These are phyloP conservation scores for Paramarasmius palmivorus DNA, from an alignment of 1,284 basidiomycete genomes.

Conservation along the genomic window DNA sequence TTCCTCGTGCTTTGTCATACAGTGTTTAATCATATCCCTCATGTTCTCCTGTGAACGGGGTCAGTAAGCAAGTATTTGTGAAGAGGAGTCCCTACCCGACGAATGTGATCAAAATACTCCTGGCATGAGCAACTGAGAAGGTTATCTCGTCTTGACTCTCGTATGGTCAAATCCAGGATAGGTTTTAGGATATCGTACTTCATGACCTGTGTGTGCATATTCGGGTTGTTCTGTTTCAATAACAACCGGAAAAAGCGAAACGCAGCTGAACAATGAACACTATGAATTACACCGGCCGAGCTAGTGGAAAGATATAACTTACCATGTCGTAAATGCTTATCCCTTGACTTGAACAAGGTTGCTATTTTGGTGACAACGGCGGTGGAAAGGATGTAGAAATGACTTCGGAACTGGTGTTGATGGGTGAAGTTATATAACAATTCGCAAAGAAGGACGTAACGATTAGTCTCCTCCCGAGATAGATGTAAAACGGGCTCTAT, in stretches of 20 bases:
- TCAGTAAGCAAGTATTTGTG: slow-evolving; percentile 4
- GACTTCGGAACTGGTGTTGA: slow-evolving; percentile 89
- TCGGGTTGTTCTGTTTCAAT: slow-evolving; percentile 84
- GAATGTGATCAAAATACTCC: slow-evolving; percentile 92
- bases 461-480: slow-evolving; percentile 72
- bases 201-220: slow-evolving; percentile 82
- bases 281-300: slow-evolving; percentile 8
- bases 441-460: slow-evolving; percentile 86
- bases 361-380: slow-evolving; percentile 74
- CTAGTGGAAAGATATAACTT: slow-evolving; percentile 25
- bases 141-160: slow-evolving; percentile 87
- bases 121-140: slow-evolving; percentile 92
- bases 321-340: slow-evolving; percentile 93
- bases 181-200: slow-evolving; percentile 86
- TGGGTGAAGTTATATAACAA: slow-evolving; percentile 86
- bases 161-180: slow-evolving; percentile 79
- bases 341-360: slow-evolving; percentile 77
- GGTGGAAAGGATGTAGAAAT: slow-evolving; percentile 86
- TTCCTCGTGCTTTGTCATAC: slow-evolving; percentile 78
- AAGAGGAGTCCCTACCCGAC: slow-evolving; percentile 56
- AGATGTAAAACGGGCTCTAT: slow-evolving; percentile 56
- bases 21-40: slow-evolving; percentile 81
- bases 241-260: slow-evolving; percentile 91
- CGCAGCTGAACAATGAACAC: slow-evolving; percentile 58
- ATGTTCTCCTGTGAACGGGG: slow-evolving; percentile 71